Evolutionary conservation across 2,329 filamentous ascomycete species (phyloP).

Genomic region (Nothopassalora personata): DNA sequence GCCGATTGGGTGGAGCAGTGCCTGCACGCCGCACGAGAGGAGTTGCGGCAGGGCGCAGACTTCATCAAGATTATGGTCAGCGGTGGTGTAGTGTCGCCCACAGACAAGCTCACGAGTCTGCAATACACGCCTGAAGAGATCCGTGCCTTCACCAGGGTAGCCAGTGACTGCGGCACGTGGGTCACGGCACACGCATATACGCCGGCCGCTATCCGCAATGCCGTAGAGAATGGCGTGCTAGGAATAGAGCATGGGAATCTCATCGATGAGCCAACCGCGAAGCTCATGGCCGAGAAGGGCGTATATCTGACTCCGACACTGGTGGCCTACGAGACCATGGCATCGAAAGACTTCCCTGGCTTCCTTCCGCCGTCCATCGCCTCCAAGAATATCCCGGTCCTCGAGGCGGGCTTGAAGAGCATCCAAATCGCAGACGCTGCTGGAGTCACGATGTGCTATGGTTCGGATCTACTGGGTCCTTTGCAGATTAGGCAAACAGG

Average conservation of each 20-base stretch:
- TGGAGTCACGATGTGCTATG: constrained; percentile 53
- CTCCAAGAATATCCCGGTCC: constrained; percentile 49
- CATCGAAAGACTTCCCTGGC: constrained; percentile 38
- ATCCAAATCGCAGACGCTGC: constrained; percentile 48
- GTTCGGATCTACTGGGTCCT: constrained; percentile 51
- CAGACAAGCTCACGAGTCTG: constrained; percentile 49
- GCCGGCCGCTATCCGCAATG: constrained; percentile 49
- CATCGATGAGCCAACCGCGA: constrained; percentile 53
- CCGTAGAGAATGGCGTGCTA: constrained; percentile 50
- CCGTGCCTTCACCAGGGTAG: constrained; percentile 48
- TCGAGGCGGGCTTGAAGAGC: constrained; percentile 43
- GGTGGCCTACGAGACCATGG: constrained; percentile 49
- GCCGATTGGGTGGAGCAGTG: constrained; percentile 54
- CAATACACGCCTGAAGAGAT: constrained; percentile 57
- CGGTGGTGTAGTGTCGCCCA: constrained; percentile 54
- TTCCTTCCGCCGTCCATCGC: constrained; percentile 43
- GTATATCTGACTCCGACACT: constrained; percentile 53
- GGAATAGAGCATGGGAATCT: constrained; percentile 59
- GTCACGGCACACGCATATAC: constrained; percentile 58
- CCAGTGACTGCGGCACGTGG: constrained; percentile 42
- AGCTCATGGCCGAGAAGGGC: constrained; percentile 46
- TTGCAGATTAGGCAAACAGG: constrained; percentile 45
- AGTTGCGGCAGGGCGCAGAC: constrained; percentile 53
- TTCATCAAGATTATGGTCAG: constrained; percentile 59
- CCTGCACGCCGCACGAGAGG: constrained; percentile 48